These are phyloP conservation scores for Glycine tomentella DNA, from an alignment of 306 rosid species.

Conservation along the genomic window DNA sequence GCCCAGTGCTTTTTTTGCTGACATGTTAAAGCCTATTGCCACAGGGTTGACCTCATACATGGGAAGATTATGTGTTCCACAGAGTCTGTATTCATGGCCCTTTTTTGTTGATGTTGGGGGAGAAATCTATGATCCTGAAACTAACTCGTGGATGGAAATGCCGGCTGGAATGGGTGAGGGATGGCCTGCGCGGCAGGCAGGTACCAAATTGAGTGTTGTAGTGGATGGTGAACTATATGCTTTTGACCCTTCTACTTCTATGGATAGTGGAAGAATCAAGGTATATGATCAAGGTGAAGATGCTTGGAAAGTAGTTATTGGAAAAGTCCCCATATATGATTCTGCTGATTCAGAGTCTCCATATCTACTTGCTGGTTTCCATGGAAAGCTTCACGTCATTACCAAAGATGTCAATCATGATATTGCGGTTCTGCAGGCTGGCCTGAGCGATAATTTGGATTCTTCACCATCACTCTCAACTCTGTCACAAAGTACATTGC, in stretches of 20 bases:
- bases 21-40: conserved; percentile 92
- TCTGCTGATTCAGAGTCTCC: conserved; percentile 89
- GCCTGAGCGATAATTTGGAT: conserved; percentile 51
- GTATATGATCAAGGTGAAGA: conserved; percentile 87
- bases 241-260: conserved; percentile 81
- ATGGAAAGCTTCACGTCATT: conserved; percentile 87
- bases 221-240: conserved; percentile 91
- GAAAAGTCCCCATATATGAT: conserved; percentile 84
- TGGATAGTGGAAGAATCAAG: conserved; percentile 84
- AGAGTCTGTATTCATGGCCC: conserved; percentile 94
- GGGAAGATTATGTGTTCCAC: conserved; percentile 92
- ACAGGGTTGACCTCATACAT: conserved; percentile 87
- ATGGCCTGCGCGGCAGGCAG: conserved; percentile 96
- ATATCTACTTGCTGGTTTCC: conserved; percentile 88
- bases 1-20: conserved; percentile 82
- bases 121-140: conserved; percentile 89
- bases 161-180: conserved; percentile 96
- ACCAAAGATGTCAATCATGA: conserved; percentile 79
- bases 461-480: conserved; percentile 51
- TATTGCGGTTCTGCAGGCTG: conserved; percentile 72
- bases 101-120: conserved; percentile 97
- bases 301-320: conserved; percentile 84
- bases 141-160: conserved; percentile 89
- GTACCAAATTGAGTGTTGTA: conserved; percentile 83
- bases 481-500: conserved; percentile 45